These are phyloP conservation scores for Populus hybrid DNA, from an alignment of 441 rosid genomes.

Conservation along the genomic window DNA sequence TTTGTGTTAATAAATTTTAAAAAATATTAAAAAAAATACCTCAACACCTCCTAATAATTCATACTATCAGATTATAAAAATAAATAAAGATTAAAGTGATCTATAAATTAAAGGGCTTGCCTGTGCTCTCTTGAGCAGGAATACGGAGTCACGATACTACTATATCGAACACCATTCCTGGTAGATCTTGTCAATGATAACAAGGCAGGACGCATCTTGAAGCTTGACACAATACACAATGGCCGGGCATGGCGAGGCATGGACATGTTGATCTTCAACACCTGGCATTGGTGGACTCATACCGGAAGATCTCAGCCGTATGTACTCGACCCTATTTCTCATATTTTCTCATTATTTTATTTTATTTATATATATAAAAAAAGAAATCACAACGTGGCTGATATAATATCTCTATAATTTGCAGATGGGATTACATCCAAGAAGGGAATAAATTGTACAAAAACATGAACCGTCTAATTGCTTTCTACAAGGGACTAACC, in stretches of 20 bases:
- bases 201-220: conserved; percentile 41
- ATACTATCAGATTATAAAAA: too few species aligned
- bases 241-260: conserved; percentile 48
- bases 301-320: conserved; percentile 62
- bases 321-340: background rate
- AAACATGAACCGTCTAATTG: conserved; percentile 54
- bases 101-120: background rate
- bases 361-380: background rate
- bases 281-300: conserved; percentile 97
- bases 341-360: background rate
- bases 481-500: conserved; percentile 42
- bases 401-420: background rate
- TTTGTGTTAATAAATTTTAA: background rate
- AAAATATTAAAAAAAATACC: too few species aligned
- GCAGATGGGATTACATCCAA: conserved; percentile 52
- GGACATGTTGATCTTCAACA: conserved; percentile 60
- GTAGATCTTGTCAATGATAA: conserved; percentile 49
- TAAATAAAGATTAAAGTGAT: background rate
- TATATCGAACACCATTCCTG: conserved; percentile 61
- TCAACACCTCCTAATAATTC: background rate
- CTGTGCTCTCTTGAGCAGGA: conserved; percentile 37
- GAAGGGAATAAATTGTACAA: conserved; percentile 24
- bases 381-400: too few species aligned
- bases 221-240: conserved; percentile 44
- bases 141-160: conserved; percentile 50